Evolutionary conservation across 306 rosid genomes (phyloP).

Genomic region (Vicia faba): DNA sequence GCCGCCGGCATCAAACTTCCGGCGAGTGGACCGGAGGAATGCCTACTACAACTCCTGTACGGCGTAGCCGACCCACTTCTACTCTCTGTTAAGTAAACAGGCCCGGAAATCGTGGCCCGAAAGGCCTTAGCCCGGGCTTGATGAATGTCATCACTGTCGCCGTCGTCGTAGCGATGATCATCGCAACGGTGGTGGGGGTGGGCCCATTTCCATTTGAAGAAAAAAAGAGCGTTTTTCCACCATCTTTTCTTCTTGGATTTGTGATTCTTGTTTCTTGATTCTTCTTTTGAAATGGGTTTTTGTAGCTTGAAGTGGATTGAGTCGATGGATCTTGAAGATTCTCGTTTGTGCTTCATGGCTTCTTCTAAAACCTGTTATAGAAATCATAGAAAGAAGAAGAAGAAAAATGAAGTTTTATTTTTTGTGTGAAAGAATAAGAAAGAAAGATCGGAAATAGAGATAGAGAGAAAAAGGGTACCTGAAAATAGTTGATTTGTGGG

Average conservation of each 20-base stretch:
- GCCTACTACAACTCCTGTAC: slow-evolving; percentile 50
- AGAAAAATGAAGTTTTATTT: background rate
- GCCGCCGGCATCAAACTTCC: slow-evolving; percentile 57
- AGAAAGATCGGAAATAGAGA: background rate
- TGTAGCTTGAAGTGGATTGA: slow-evolving; percentile 88
- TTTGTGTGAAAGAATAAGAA: too few relatives aligned
- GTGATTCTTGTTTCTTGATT: slow-evolving; percentile 41
- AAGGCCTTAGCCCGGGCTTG: slow-evolving; percentile 75
- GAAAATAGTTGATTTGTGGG: slow-evolving; percentile 87
- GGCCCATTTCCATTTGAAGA: slow-evolving; percentile 76
- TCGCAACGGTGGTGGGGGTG: slow-evolving; percentile 4
- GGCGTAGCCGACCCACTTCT: slow-evolving; percentile 71
- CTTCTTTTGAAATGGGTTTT: slow-evolving; percentile 79
- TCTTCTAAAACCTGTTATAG: slow-evolving; percentile 74
- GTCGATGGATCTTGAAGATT: slow-evolving; percentile 68
- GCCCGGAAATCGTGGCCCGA: slow-evolving; percentile 80
- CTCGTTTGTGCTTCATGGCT: slow-evolving; percentile 79
- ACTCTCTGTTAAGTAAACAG: slow-evolving; percentile 79
- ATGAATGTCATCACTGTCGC: slow-evolving; percentile 51
- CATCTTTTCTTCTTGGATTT: slow-evolving; percentile 68
- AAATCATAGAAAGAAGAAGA: background rate
- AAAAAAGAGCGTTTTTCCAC: slow-evolving; percentile 77
- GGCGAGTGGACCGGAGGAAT: slow-evolving; percentile 73
- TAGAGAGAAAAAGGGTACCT: slow-evolving; percentile 48
- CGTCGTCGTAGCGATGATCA: too few relatives aligned